Conservation (phyloP, 192 early-diverging fungal species). For the Podila minutissima region DNA sequence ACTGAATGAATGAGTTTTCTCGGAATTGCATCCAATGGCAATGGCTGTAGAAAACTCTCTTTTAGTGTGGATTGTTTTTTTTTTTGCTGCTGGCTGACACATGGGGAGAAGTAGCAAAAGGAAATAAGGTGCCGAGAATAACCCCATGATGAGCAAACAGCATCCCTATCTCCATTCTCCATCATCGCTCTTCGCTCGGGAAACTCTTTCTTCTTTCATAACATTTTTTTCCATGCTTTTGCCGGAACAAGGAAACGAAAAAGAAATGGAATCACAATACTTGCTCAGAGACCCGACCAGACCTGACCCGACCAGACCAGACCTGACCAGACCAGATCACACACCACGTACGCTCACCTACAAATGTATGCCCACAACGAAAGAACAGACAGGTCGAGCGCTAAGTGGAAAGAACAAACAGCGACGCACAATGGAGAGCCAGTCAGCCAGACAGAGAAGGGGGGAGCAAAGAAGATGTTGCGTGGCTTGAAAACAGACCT, state of each 20-base stretch:
- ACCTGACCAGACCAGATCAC: no score
- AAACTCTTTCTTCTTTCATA: no score
- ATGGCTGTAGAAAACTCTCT: neutral
- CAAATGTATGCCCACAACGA: neutral
- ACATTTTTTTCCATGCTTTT: no score
- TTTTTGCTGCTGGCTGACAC: neutral
- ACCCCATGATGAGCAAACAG: neutral
- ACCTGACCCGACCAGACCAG: no score
- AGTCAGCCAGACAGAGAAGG: neutral
- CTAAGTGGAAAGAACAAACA: neutral
- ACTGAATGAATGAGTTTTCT: neutral
- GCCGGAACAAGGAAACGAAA: no score
- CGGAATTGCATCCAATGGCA: neutral
- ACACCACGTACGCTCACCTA: neutral
- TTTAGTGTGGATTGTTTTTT: neutral
- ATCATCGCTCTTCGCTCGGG: no score
- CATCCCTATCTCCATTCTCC: no score
- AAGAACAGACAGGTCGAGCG: neutral
- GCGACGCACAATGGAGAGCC: no score
- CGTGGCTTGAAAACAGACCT: no score
- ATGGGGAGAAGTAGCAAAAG: neutral
- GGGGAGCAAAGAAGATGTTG: neutral
- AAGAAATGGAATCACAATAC: no score
- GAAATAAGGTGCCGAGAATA: constrained; percentile 11
- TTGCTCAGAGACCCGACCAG: no score